A percentile compares a stretch with the other conserved stretches of the same genome.
These are phyloP conservation scores for Russula earlei DNA, from an alignment of 768 basidiomycete species.

Conservation along the genomic window DNA sequence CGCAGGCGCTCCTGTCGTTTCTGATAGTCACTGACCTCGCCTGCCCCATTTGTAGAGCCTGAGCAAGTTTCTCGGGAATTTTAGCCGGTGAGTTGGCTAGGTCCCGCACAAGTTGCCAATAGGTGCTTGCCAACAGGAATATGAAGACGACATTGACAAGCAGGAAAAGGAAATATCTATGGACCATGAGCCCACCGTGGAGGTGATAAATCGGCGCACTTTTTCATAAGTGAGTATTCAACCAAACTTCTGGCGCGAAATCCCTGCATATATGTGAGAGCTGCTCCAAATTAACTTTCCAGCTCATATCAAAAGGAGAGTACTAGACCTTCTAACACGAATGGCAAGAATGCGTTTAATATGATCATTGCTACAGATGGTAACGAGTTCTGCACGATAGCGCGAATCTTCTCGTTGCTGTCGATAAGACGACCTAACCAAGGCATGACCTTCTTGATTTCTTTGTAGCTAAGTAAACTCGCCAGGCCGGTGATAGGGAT, in stretches of 20 bases:
- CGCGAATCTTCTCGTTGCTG: constrained; percentile 65
- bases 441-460: constrained; percentile 84
- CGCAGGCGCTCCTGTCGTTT: constrained; percentile 8
- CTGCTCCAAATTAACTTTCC: constrained; percentile 23
- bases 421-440: constrained; percentile 85
- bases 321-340: constrained; percentile 68
- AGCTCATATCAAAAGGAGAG: neutral
- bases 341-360: constrained; percentile 83
- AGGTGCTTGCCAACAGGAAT: constrained; percentile 85
- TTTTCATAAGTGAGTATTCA: constrained; percentile 85
- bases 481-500: constrained; percentile 86
- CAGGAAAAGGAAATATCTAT: constrained; percentile 88
- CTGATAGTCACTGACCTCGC: constrained; percentile 40
- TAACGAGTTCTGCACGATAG: constrained; percentile 89
- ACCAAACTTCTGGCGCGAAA: constrained; percentile 85
- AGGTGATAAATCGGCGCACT: constrained; percentile 46
- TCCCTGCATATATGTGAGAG: constrained; percentile 84
- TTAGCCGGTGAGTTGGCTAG: constrained; percentile 90
- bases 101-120: constrained; percentile 85
- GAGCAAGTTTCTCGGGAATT: constrained; percentile 87
- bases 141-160: constrained; percentile 91
- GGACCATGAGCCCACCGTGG: neutral
- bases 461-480: constrained; percentile 80
- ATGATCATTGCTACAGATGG: constrained; percentile 86
- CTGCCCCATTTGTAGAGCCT: constrained; percentile 66